Conservation (phyloP, 768 basidiomycete genomes). For the Leccinum broughii region DNA sequence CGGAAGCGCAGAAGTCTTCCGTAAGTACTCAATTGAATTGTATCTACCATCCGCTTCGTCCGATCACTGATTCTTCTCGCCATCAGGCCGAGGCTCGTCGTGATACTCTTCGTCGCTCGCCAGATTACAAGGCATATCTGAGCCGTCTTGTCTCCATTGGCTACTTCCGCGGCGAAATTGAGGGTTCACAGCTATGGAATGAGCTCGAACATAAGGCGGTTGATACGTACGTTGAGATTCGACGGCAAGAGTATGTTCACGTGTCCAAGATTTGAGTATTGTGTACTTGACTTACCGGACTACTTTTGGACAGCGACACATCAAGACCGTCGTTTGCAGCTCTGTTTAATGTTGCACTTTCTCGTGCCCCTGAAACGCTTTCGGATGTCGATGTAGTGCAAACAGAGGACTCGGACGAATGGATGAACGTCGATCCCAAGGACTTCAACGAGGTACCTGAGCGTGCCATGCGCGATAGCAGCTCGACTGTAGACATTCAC, state of each 20-base stretch:
- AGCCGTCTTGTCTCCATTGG: constrained; percentile 59
- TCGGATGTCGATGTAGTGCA: constrained; percentile 17
- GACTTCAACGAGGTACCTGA: constrained; percentile 76
- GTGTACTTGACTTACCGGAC: constrained; percentile 4
- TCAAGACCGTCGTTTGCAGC: constrained; percentile 75
- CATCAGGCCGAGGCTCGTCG: constrained; percentile 61
- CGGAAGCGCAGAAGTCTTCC: constrained; percentile 44
- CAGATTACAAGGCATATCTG: constrained; percentile 72
- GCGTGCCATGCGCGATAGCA: constrained; percentile 31
- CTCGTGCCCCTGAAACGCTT: constrained; percentile 36
- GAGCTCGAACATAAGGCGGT: constrained; percentile 71
- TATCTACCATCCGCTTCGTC: background rate
- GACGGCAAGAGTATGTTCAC: constrained; percentile 63
- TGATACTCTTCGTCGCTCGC: constrained; percentile 64
- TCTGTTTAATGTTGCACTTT: constrained; percentile 60
- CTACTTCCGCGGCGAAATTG: constrained; percentile 77
- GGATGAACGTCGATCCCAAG: constrained; percentile 79
- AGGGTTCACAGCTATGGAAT: constrained; percentile 80
- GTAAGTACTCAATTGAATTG: constrained; percentile 37
- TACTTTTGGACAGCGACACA: constrained; percentile 43
- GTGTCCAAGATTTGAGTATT: background rate
- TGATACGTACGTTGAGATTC: constrained; percentile 59
- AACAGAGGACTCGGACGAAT: constrained; percentile 76
- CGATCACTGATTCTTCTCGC: background rate
- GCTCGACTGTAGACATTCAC: constrained; percentile 23